These are phyloP conservation scores for Populus hybrid DNA, from an alignment of 441 rosid genomes.

Conservation along the genomic window DNA sequence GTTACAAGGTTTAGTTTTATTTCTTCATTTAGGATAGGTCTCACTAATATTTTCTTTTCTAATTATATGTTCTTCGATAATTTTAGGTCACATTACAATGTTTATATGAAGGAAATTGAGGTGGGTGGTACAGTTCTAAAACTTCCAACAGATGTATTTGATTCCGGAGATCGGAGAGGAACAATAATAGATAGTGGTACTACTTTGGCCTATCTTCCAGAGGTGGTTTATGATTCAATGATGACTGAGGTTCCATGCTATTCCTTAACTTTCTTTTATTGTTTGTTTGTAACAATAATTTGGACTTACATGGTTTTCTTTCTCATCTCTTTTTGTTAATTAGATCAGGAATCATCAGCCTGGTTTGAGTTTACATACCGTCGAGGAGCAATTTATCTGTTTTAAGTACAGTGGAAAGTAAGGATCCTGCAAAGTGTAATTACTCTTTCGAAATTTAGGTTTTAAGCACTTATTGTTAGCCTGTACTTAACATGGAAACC, in stretches of 20 bases:
- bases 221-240: constrained; percentile 43
- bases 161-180: constrained; percentile 50
- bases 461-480: background rate
- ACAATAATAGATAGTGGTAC: constrained; percentile 96
- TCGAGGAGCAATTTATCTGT: constrained; percentile 74
- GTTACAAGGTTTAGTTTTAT: background rate
- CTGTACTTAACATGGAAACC: background rate
- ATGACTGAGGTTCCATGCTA: constrained; percentile 38
- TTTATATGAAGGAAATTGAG: constrained; percentile 61
- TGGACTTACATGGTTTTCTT: background rate
- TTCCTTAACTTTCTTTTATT: constrained; percentile 10
- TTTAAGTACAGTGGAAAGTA: constrained; percentile 60
- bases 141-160: constrained; percentile 54
- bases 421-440: constrained; percentile 25
- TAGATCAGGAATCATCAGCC: constrained; percentile 61
- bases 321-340: constrained; percentile 4
- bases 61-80: constrained; percentile 21
- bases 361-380: constrained; percentile 45
- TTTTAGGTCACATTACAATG: constrained; percentile 86
- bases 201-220: constrained; percentile 83
- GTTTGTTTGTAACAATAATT: background rate
- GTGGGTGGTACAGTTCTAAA: constrained; percentile 55
- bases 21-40: background rate
- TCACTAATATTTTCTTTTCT: constrained; percentile 10
- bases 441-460: constrained; percentile 7